phyloP scores from a whole-genome alignment of 1,284 basidiomycete genomes.

The Malassezia nana region DNA sequence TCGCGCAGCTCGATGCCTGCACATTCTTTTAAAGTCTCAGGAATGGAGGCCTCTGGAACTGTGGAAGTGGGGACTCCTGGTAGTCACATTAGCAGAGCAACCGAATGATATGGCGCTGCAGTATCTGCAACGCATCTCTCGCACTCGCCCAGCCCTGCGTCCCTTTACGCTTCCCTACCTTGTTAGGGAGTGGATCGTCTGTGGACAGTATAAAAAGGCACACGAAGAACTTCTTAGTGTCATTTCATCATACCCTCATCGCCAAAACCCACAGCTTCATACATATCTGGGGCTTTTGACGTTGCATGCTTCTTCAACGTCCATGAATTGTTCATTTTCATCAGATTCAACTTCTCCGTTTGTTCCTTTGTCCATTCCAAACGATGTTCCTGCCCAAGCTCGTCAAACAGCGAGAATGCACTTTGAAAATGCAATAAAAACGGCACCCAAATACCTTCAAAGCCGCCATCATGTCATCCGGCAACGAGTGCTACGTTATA shows the following conservation, averaged over 20 bases:
- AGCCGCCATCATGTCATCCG: not conserved
- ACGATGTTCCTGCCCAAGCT: not conserved
- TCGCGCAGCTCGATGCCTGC: conserved; percentile 6
- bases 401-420: conserved; percentile 2
- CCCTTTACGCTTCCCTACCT: conserved; percentile 9
- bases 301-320: too few species aligned
- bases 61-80: conserved; percentile 10
- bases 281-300: conserved; percentile 14
- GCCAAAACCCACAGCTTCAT: conserved; percentile 14
- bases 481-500: not conserved
- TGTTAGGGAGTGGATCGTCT: conserved; percentile 1
- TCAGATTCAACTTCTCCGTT: not conserved
- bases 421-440: conserved; percentile 16
- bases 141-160: conserved; percentile 1
- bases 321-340: too few species aligned
- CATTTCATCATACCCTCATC: conserved; percentile 10
- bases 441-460: not conserved
- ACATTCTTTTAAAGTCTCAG: conserved; percentile 1
- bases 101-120: not conserved
- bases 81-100: not conserved
- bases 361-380: not conserved
- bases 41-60: conserved; percentile 17
- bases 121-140: conserved; percentile 6
- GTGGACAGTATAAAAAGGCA: not conserved
- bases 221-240: conserved; percentile 12